phyloP scores from a whole-genome alignment of 73 alveolate species.

The Uronychia setigera region DNA sequence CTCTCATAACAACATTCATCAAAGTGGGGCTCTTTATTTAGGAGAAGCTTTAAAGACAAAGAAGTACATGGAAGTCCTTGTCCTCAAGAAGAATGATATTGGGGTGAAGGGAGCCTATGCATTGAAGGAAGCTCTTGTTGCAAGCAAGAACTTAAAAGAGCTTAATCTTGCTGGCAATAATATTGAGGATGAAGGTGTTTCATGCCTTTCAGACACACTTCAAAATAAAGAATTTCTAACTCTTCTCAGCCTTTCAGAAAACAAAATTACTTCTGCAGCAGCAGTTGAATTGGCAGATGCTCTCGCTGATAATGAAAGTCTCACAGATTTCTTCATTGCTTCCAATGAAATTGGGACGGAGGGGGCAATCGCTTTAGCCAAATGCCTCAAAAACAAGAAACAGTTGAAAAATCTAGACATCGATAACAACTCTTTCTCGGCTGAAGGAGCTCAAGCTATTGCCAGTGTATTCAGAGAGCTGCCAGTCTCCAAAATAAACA shows the following conservation, averaged over 20 bases:
- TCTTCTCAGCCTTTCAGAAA: conserved; percentile 23
- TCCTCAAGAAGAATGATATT: conserved; percentile 50
- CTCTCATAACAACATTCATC: conserved; percentile 35
- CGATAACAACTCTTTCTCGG: conserved; percentile 43
- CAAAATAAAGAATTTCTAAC: conserved; percentile 17
- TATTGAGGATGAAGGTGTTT: conserved; percentile 62
- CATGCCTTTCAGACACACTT: conserved; percentile 30
- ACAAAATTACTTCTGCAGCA: conserved; percentile 42
- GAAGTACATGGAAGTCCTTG: conserved; percentile 49
- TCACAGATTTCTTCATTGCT: conserved; percentile 47
- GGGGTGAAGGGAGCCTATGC: conserved; percentile 24
- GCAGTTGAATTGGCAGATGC: conserved; percentile 18
- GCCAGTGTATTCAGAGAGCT: conserved; percentile 21
- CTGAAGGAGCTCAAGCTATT: conserved; percentile 18
- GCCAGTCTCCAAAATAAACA: conserved; percentile 30
- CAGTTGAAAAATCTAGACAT: conserved; percentile 52
- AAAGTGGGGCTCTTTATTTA: conserved; percentile 40
- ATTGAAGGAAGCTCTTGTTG: conserved; percentile 35
- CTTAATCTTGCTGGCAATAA: conserved; percentile 42
- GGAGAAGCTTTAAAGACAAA: conserved; percentile 55
- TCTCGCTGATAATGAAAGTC: conserved; percentile 21
- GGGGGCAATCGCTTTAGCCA: conserved; percentile 49
- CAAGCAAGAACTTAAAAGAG: conserved; percentile 48
- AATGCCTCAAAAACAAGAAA: conserved; percentile 33
- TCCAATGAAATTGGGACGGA: conserved; percentile 51